Evolutionary conservation across 1,284 basidiomycete species (phyloP).

Genomic region (Sanghuangporus weigelae): DNA sequence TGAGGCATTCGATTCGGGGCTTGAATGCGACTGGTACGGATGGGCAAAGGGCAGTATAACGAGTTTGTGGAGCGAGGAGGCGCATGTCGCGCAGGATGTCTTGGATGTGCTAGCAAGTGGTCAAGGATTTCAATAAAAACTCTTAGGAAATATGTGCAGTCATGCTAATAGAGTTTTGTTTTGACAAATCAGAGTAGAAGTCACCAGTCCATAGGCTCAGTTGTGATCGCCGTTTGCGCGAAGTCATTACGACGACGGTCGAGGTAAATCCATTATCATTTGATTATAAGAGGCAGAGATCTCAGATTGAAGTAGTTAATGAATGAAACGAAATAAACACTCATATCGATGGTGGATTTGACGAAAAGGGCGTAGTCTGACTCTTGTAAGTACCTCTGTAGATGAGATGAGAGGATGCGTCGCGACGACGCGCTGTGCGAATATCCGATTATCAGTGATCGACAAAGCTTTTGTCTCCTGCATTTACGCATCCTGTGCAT

Average conservation of each 20-base stretch:
- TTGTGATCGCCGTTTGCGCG: background rate
- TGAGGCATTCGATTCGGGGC: background rate
- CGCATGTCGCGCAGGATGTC: slow-evolving; percentile 46
- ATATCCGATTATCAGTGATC: background rate
- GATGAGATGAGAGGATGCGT: background rate
- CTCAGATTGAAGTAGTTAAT: background rate
- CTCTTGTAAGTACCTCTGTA: no score
- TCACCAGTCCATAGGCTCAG: background rate
- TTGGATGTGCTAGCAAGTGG: slow-evolving; percentile 21
- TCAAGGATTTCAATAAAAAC: background rate
- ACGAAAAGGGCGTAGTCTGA: no score
- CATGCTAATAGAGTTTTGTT: slow-evolving; percentile 7
- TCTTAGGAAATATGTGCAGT: background rate
- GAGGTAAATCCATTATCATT: background rate
- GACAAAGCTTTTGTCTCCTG: background rate
- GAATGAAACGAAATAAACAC: background rate
- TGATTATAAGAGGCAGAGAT: background rate
- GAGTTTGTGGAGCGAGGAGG: slow-evolving; percentile 45
- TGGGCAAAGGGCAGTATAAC: slow-evolving; percentile 32
- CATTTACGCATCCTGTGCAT: background rate
- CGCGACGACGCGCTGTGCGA: background rate
- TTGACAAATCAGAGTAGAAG: background rate
- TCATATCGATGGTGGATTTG: background rate
- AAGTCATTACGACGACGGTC: background rate
- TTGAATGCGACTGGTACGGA: slow-evolving; percentile 25